Evolutionary conservation across 164 flowering plant species (phyloP), one percentile per base, ranked within the genome.

Genomic region (Chloranthus sessilifolius): DNA sequence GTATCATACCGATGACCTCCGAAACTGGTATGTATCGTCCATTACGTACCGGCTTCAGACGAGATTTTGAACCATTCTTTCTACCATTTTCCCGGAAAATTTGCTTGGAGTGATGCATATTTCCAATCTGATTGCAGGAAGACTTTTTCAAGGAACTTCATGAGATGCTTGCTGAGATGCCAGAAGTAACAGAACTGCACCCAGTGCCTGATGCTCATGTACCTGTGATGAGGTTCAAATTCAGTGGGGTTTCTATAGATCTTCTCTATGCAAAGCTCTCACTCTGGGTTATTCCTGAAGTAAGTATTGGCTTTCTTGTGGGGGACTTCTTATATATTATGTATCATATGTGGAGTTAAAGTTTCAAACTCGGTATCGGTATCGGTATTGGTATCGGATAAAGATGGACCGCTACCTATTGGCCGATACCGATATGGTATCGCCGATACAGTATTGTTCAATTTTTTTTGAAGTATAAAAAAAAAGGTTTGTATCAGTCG

Each of bases 141-240:
- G 99, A 84, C 61, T 92, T 92, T 55, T 92, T 92, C 72, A 76
- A 74, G 45, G 92, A 76, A 65, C 88, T 92, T 31, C 64, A 82
- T 36, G 64, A 35, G 39, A 88, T 92, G 84, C 67, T 92, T 17
- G 62, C 80, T 22, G 95, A 84, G 67, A 84, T 81, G 92, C 78
- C 85, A 58, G 99, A 94, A 74, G 95, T 89, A 25, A 49, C 82
- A 36, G 97, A 94, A 59, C 48, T 89, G 73, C 95, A 84, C 31
- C 92, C 97, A 21, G 97, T 92, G 20, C 91, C 95, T 45, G 98
- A 88, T 74, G 97, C 97, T 55, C 82, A 84, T 77, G 99, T 94
- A 20, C 99, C 97, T 14, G 95, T 94, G 43, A 69, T 94, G 96
- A 75, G 27, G 61, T 94, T 94, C 67, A 88, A 87, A 58, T 85